phyloP scores from a whole-genome alignment of 164 flowering plant species.

The Liriodendron chinense region DNA sequence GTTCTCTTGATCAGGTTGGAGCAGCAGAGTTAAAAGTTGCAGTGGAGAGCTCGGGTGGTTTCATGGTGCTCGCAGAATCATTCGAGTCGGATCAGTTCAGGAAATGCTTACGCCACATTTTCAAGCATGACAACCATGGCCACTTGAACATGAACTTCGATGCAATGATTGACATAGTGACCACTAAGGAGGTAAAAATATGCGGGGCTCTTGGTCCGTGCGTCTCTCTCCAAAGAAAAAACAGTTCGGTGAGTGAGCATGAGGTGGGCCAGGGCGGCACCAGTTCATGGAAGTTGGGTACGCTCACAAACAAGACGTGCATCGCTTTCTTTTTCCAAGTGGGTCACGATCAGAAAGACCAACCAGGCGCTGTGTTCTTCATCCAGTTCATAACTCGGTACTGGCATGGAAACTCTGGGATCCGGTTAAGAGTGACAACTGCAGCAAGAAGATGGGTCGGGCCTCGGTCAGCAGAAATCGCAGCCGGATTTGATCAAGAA shows the following conservation, averaged over 20 bases:
- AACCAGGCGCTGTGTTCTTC: conserved; percentile 72
- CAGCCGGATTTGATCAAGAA: conserved; percentile 92
- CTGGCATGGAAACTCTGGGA: conserved; percentile 49
- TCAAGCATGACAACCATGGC: conserved; percentile 57
- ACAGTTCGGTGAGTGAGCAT: conserved; percentile 54
- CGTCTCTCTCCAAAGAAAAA: conserved; percentile 58
- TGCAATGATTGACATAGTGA: conserved; percentile 74
- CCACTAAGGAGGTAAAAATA: conserved; percentile 67
- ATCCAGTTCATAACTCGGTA: conserved; percentile 79
- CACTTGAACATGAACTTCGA: conserved; percentile 68
- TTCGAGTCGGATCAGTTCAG: conserved; percentile 76
- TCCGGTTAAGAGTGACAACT: conserved; percentile 80
- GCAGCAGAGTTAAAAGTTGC: conserved; percentile 66
- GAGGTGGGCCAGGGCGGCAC: conserved; percentile 83
- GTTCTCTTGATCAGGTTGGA: conserved; percentile 94
- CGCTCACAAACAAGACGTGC: conserved; percentile 70
- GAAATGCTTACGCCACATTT: conserved; percentile 66
- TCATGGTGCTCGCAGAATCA: conserved; percentile 73
- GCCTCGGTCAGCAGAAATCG: conserved; percentile 59
- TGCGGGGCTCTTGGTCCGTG: conserved; percentile 94
- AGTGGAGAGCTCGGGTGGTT: conserved; percentile 84
- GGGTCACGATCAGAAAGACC: conserved; percentile 48
- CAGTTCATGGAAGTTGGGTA: conserved; percentile 64
- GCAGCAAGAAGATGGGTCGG: conserved; percentile 92
- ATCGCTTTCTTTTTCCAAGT: conserved; percentile 84